Base-by-base conservation (phyloP, 139 green algal genomes). In the Chlorella sp. region DNA sequence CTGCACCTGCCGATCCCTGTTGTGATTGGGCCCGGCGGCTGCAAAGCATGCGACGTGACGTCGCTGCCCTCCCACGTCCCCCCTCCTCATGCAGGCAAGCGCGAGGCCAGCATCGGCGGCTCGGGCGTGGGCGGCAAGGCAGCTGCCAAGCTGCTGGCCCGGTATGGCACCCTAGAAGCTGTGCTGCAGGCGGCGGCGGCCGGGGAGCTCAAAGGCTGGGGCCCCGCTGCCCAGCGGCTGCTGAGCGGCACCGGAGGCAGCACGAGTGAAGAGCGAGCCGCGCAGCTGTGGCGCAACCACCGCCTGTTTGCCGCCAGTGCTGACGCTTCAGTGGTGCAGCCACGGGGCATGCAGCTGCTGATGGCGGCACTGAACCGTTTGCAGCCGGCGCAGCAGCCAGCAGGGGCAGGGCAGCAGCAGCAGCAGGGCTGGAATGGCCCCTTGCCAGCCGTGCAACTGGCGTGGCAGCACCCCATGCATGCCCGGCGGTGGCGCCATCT, bases 181-280 rank as follows among this genome's bases (percentile, higher is more conserved):
- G 56, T 73, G 51, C 32, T 73, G 11, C 36, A 20, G 25, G 81
- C 81, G 25, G 81, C 81, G 12, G 56, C 38, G 12, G 39, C n/a
- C 1, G 81, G 80, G 4, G 69, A 80, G 69, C 51, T 86, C 18
- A 78, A 62, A 13, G 81, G 81, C 26, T 86, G 81, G 81, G 70
- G 70, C 15, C 69, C 81, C 1, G 36, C 69, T 17, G 56, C 63
- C 6, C 25, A 44, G 57, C 51, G 56, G 9, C 55, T 86, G 36
- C 36, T 86, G 36, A 6, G 23, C 23, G 74, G 55, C 21, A 36
- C 56, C 11, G 12, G 18, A 1, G 25, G 68, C 16, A 30, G 47
- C 25, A 26, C 44, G 5, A 28, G 36, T 12, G 41, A 65, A 39
- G n/a, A 57, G 32, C 32, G 55, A 25, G 13, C 30, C 34, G 80